These are phyloP conservation scores for Cyclotella kingstonii DNA, from an alignment of 108 stramenopile species.

Conservation along the genomic window DNA sequence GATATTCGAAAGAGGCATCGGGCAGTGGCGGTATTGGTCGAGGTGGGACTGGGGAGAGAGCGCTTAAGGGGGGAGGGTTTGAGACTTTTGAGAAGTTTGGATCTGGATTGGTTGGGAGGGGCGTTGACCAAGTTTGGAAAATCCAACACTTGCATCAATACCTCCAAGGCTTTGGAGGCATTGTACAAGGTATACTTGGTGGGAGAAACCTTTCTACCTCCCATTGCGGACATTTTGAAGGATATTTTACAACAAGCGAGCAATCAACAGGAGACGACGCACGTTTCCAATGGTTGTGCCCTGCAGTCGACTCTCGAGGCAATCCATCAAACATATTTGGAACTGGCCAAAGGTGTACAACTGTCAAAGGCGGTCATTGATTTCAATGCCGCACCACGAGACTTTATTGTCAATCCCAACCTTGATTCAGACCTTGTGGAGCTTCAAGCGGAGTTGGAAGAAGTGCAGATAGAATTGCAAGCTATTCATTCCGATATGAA, in stretches of 20 bases:
- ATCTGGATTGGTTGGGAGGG: conserved; percentile 53
- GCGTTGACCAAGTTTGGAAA: conserved; percentile 36
- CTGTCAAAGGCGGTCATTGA: conserved; percentile 77
- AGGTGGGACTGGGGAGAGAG: conserved; percentile 62
- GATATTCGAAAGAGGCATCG: conserved; percentile 64
- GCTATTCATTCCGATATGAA: conserved; percentile 66
- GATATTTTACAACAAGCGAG: conserved; percentile 35
- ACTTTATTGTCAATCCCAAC: conserved; percentile 74
- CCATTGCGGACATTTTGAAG: conserved; percentile 51
- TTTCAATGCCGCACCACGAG: conserved; percentile 80
- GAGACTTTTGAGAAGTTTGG: conserved; percentile 45
- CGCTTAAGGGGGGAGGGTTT: conserved; percentile 65
- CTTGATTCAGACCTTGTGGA: conserved; percentile 70
- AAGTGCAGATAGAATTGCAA: conserved; percentile 62
- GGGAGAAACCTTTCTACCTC: conserved; percentile 61
- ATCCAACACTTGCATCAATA: conserved; percentile 21
- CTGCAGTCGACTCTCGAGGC: conserved; percentile 18
- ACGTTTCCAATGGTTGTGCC: too few relatives aligned
- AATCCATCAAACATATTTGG: conserved; percentile 19
- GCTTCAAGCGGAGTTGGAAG: conserved; percentile 65
- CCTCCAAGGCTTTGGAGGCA: conserved; percentile 64
- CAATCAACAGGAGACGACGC: conserved; percentile 10
- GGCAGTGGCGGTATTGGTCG: conserved; percentile 65
- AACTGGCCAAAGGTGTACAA: conserved; percentile 42
- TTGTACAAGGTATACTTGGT: conserved; percentile 76